Conservation (phyloP, 2,329 filamentous ascomycete species). For the Talaromyces sp. region DNA sequence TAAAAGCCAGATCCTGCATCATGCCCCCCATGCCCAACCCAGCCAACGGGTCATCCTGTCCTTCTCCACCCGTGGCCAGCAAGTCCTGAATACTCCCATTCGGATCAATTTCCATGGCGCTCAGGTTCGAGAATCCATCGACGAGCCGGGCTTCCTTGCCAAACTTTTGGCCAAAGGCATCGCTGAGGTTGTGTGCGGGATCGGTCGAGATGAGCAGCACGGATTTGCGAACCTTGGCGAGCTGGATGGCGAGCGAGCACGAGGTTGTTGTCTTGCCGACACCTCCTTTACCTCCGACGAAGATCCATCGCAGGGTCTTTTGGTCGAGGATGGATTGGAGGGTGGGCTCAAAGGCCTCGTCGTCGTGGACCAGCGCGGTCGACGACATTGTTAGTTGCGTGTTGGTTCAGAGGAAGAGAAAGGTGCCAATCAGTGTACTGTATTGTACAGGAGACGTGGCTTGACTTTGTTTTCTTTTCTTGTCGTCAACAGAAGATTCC, state of each 20-base stretch:
- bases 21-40: constrained; percentile 77
- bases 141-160: constrained; percentile 94
- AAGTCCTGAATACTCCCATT: constrained; percentile 97
- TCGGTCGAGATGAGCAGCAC: constrained; percentile 98
- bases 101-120: constrained; percentile 98
- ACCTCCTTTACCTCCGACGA: constrained; percentile 96
- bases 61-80: constrained; percentile 65
- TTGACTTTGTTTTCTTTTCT: not conserved
- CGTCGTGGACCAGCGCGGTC: constrained; percentile 41
- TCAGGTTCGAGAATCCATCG: constrained; percentile 87
- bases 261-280: constrained; percentile 99
- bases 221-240: constrained; percentile 88
- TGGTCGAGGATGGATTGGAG: constrained; percentile 95
- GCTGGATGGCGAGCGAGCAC: constrained; percentile 95
- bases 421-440: not conserved
- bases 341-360: constrained; percentile 81
- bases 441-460: not conserved
- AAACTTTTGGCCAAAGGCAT: constrained; percentile 98
- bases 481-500: constrained; percentile 23
- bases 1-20: constrained; percentile 98
- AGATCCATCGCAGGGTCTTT: constrained; percentile 94
- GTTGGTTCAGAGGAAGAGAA: not conserved
- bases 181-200: constrained; percentile 94
- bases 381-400: constrained; percentile 31
- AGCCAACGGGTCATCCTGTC: constrained; percentile 61